A percentile compares a stretch with the other conserved stretches of the same genome.
Conservation (phyloP, 352 stramenopile species). For the Phytophthora fragariae region DNA sequence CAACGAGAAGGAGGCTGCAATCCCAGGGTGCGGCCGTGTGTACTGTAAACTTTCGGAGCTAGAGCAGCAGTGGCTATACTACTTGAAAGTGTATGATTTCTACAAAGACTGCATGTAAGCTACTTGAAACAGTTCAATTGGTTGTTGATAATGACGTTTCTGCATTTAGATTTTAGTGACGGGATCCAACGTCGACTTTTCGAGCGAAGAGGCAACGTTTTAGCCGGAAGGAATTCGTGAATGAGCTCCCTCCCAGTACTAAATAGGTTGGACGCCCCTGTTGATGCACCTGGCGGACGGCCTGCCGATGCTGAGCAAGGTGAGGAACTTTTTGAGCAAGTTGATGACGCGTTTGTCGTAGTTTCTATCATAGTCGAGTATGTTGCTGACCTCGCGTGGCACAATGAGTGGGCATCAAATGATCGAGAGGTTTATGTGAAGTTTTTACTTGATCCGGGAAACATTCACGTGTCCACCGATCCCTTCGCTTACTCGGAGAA, state of each 20-base stretch:
- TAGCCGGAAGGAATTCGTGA: background rate
- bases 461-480: background rate
- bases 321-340: background rate
- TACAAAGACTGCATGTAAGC: conserved; percentile 34
- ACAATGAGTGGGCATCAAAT: background rate
- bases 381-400: background rate
- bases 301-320: background rate
- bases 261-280: background rate
- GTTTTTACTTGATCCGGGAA: background rate
- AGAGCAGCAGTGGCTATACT: conserved; percentile 43
- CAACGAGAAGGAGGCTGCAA: conserved; percentile 44
- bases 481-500: background rate
- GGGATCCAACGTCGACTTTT: conserved; percentile 24
- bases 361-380: background rate
- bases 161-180: conserved; percentile 25
- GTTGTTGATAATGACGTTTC: conserved; percentile 2
- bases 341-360: background rate
- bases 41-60: conserved; percentile 41
- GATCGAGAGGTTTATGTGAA: conserved; percentile 1
- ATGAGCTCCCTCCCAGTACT: conserved; percentile 14
- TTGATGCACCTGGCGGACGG: background rate
- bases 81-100: conserved; percentile 47
- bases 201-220: background rate
- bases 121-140: background rate
- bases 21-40: conserved; percentile 35